Percentiles rank a stretch among this genome's conserved stretches.
Conservation (phyloP, 768 basidiomycete species). For the Boletus vermiculosoides region DNA sequence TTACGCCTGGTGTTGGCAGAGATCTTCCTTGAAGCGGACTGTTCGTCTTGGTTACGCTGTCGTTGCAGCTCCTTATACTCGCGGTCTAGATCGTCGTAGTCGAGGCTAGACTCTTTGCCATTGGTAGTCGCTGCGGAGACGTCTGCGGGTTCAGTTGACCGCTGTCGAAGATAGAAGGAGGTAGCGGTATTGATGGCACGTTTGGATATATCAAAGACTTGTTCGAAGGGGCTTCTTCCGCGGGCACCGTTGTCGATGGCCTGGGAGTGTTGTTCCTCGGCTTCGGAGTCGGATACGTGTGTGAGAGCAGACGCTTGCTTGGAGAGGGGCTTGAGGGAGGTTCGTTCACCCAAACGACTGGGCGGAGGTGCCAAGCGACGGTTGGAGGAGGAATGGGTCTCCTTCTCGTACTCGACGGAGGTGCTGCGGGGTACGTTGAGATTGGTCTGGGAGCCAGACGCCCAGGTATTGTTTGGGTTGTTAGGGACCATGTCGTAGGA, state of each 20-base stretch:
- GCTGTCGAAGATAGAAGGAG: slow-evolving; percentile 62
- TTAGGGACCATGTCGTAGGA: slow-evolving; percentile 41
- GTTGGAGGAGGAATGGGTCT: slow-evolving; percentile 50
- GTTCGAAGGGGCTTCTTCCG: slow-evolving; percentile 69
- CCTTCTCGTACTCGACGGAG: slow-evolving; percentile 77
- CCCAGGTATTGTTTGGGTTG: slow-evolving; percentile 67
- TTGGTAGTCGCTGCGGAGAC: slow-evolving; percentile 39
- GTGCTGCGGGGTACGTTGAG: slow-evolving; percentile 63
- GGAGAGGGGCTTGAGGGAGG: slow-evolving; percentile 47
- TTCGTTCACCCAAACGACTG: slow-evolving; percentile 38
- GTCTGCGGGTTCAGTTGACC: slow-evolving; percentile 53
- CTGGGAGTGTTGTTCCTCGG: slow-evolving; percentile 43
- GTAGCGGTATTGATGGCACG: slow-evolving; percentile 54
- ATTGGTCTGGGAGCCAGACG: slow-evolving; percentile 52
- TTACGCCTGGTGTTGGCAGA: slow-evolving; percentile 45
- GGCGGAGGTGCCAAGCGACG: slow-evolving; percentile 68
- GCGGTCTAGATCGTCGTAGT: slow-evolving; percentile 75
- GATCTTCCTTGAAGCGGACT: slow-evolving; percentile 34
- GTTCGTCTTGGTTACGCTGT: slow-evolving; percentile 24
- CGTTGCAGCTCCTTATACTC: slow-evolving; percentile 47
- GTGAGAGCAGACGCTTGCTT: slow-evolving; percentile 50
- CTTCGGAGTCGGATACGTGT: slow-evolving; percentile 70
- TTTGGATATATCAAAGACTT: slow-evolving; percentile 55
- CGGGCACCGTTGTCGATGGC: slow-evolving; percentile 40
- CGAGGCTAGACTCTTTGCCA: slow-evolving; percentile 56